A percentile compares a stretch with the other conserved stretches of the same genome.
phyloP scores from a whole-genome alignment of 192 early-diverging fungal species.

The Paraglomus brasilianum region DNA sequence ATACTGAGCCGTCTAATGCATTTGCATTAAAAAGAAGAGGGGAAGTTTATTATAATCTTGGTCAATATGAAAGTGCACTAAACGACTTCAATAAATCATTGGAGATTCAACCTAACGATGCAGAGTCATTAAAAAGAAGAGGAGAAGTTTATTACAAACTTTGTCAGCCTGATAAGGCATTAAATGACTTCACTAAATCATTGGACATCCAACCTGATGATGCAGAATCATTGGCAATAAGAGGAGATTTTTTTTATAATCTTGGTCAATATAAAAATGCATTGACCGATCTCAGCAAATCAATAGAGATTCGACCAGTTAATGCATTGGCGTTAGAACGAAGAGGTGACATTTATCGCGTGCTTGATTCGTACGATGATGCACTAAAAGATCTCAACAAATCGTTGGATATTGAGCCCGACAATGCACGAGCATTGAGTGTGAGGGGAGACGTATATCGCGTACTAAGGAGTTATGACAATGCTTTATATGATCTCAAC shows the following conservation, averaged over 20 bases:
- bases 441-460: neutral
- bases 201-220: slow-evolving; percentile 20
- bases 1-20: neutral
- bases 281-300: slow-evolving; percentile 11
- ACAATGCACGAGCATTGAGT: neutral
- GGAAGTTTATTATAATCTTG: slow-evolving; percentile 3
- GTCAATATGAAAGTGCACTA: slow-evolving; percentile 4
- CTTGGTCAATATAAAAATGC: slow-evolving; percentile 1
- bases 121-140: neutral
- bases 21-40: slow-evolving; percentile 15
- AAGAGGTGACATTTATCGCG: slow-evolving; percentile 1
- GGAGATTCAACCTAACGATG: neutral
- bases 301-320: slow-evolving; percentile 6
- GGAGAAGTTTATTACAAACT: slow-evolving; percentile 8
- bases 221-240: neutral
- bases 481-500: neutral
- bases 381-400: neutral
- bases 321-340: neutral
- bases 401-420: neutral
- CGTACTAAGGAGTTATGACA: neutral
- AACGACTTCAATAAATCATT: neutral
- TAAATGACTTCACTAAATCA: neutral
- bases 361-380: neutral
- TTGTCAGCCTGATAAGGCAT: neutral
- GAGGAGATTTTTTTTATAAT: neutral